A percentile compares a stretch with the other conserved stretches of the same genome.
Evolutionary conservation across 306 rosid genomes (phyloP).

Genomic region (Lotus japonicus): DNA sequence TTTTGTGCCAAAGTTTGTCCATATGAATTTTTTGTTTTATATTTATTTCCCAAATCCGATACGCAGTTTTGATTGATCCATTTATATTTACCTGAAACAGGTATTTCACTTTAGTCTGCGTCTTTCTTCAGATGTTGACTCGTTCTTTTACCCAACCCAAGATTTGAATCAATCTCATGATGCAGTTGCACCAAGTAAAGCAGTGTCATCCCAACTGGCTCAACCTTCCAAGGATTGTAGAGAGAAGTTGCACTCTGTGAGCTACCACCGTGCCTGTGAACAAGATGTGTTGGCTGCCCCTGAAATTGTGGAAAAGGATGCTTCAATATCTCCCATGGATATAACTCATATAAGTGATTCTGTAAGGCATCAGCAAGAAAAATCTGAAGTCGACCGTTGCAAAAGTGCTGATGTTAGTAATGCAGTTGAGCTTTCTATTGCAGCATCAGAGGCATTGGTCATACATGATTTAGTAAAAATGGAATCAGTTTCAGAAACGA

Average conservation of each 20-base stretch:
- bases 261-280: slow-evolving; percentile 21
- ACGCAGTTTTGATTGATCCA: slow-evolving; percentile 1
- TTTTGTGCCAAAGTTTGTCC: neutral
- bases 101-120: slow-evolving; percentile 55
- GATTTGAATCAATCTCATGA: slow-evolving; percentile 38
- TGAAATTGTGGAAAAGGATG: slow-evolving; percentile 28
- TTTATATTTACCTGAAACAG: slow-evolving; percentile 34
- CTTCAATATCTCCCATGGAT: slow-evolving; percentile 1
- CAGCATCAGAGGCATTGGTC: slow-evolving; percentile 88
- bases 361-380: slow-evolving; percentile 27
- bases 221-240: slow-evolving; percentile 29
- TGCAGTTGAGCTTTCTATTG: slow-evolving; percentile 70
- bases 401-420: slow-evolving; percentile 39
- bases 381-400: slow-evolving; percentile 19
- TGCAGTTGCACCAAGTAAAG: slow-evolving; percentile 22
- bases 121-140: slow-evolving; percentile 54
- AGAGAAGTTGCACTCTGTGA: slow-evolving; percentile 26
- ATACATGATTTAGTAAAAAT: slow-evolving; percentile 55
- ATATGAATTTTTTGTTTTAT: neutral
- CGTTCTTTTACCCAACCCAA: slow-evolving; percentile 36
- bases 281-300: slow-evolving; percentile 18
- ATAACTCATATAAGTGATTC: slow-evolving; percentile 16
- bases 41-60: neutral
- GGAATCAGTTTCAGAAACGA: slow-evolving; percentile 35
- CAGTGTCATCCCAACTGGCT: slow-evolving; percentile 25